These are phyloP conservation scores for Amauroascus niger DNA, from an alignment of 2,329 filamentous ascomycete genomes.

Conservation along the genomic window DNA sequence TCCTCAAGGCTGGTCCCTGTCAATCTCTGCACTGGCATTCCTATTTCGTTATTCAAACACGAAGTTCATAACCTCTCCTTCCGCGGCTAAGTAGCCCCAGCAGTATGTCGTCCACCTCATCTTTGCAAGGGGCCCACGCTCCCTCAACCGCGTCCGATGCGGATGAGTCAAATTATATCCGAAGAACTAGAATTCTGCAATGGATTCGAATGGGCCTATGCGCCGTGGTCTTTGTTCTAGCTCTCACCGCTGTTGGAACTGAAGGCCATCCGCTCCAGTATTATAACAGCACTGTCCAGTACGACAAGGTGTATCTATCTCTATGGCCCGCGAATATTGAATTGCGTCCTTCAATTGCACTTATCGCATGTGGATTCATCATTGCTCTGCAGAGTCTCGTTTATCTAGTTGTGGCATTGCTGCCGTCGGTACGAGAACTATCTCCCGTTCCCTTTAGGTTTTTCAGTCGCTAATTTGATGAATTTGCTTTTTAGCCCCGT, in stretches of 20 bases:
- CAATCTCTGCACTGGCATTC: background rate
- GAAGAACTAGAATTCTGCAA: conserved; percentile 27
- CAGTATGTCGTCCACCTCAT: conserved; percentile 24
- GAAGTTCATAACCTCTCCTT: background rate
- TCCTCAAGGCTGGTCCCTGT: background rate
- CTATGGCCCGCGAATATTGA: conserved; percentile 39
- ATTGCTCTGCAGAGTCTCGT: conserved; percentile 27
- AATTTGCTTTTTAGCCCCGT: conserved; percentile 25
- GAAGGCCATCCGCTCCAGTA: conserved; percentile 33
- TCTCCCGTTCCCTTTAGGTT: background rate
- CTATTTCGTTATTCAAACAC: background rate
- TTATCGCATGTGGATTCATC: conserved; percentile 31
- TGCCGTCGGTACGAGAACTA: conserved; percentile 29
- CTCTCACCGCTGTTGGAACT: conserved; percentile 29
- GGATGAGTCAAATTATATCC: conserved; percentile 31
- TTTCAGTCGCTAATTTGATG: background rate
- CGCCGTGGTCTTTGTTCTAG: conserved; percentile 23
- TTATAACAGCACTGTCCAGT: conserved; percentile 32
- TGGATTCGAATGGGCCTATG: conserved; percentile 30
- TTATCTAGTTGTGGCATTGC: conserved; percentile 27
- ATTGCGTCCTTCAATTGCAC: conserved; percentile 31
- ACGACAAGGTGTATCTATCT: conserved; percentile 26
- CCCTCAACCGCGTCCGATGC: conserved; percentile 29
- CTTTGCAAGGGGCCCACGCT: conserved; percentile 24
- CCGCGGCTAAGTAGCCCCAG: background rate